Conservation (phyloP, 2,329 filamentous ascomycete species). For the Moelleriella libera region DNA sequence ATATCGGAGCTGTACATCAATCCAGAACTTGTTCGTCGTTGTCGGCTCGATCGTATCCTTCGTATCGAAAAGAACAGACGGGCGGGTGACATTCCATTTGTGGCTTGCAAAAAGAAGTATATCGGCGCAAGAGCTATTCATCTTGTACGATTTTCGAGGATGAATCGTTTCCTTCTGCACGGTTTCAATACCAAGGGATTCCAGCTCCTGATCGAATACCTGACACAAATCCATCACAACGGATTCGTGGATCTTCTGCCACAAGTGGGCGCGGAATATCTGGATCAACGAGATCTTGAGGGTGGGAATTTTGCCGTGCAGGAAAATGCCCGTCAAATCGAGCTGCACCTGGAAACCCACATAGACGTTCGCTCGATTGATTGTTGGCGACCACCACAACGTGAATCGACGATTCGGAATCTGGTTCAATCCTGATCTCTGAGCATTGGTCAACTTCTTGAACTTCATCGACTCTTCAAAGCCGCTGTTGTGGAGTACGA, state of each 20-base stretch:
- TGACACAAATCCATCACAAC: constrained; percentile 99
- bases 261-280: constrained; percentile 98
- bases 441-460: constrained; percentile 96
- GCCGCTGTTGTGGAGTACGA: constrained; percentile 15
- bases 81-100: constrained; percentile 96
- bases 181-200: constrained; percentile 89
- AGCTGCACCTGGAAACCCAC: constrained; percentile 99
- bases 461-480: constrained; percentile 74
- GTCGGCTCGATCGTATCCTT: constrained; percentile 91
- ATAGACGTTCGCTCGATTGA: constrained; percentile 93
- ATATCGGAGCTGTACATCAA: constrained; percentile 92
- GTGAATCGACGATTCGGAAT: constrained; percentile 98
- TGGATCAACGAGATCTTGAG: constrained; percentile 97
- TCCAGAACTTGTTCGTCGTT: constrained; percentile 98
- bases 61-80: constrained; percentile 86
- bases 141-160: constrained; percentile 98
- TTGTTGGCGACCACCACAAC: constrained; percentile 90
- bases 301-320: constrained; percentile 97
- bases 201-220: constrained; percentile 93
- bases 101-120: constrained; percentile 93
- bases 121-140: constrained; percentile 98
- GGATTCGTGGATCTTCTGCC: constrained; percentile 99
- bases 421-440: constrained; percentile 91
- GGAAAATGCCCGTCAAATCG: constrained; percentile 94
- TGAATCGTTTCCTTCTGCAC: constrained; percentile 99